These are phyloP conservation scores for Russula sp. DNA, from an alignment of 768 basidiomycete species.

Conservation along the genomic window DNA sequence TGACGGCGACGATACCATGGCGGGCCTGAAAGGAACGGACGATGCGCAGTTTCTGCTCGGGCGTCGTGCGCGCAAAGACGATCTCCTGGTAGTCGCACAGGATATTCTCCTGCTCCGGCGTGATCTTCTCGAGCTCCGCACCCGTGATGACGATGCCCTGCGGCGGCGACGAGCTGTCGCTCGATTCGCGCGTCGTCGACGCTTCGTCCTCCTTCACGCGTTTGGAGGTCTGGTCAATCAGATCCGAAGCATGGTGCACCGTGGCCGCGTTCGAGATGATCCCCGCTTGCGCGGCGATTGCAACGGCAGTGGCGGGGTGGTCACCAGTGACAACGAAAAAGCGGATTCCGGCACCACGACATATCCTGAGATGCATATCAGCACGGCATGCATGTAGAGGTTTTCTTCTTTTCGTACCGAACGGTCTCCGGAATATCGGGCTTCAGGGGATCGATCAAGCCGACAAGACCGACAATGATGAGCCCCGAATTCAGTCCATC, in stretches of 20 bases:
- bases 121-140: constrained; percentile 24
- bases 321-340: constrained; percentile 60
- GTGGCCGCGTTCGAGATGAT: constrained; percentile 37
- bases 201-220: constrained; percentile 30
- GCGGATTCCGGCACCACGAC: constrained; percentile 50
- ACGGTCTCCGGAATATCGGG: constrained; percentile 49
- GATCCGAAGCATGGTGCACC: constrained; percentile 35
- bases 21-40: constrained; percentile 49
- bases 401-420: background rate
- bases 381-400: background rate
- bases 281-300: constrained; percentile 57
- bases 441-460: constrained; percentile 52
- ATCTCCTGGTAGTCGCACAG: constrained; percentile 38
- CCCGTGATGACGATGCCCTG: constrained; percentile 40
- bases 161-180: constrained; percentile 16
- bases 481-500: constrained; percentile 37
- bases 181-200: background rate
- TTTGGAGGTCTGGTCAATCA: constrained; percentile 27
- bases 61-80: constrained; percentile 57
- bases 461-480: constrained; percentile 52
- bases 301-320: constrained; percentile 51
- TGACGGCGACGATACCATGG: constrained; percentile 51
- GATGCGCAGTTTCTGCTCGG: constrained; percentile 59
- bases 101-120: constrained; percentile 19
- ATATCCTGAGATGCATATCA: constrained; percentile 25